Evolutionary conservation across 257 asterid genomes (phyloP).

Genomic region (Solanum chiquidenum): DNA sequence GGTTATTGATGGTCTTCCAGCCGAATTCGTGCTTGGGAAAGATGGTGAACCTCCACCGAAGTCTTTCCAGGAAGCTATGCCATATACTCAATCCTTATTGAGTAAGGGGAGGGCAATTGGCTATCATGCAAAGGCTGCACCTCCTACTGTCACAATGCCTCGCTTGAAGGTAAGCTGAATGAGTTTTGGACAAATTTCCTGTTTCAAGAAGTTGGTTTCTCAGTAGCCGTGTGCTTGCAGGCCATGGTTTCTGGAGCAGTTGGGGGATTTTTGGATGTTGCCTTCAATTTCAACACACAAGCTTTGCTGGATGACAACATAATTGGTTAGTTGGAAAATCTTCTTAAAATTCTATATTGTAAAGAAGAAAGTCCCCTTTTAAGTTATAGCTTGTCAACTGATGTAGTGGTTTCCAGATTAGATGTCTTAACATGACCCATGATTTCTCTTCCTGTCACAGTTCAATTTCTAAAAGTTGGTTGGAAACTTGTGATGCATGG

Average conservation of each 20-base stretch:
- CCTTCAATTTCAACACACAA: conserved; percentile 81
- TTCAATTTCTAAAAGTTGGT: conserved; percentile 62
- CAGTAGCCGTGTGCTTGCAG: conserved; percentile 15
- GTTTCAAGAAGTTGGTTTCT: neutral
- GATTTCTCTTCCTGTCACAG: conserved; percentile 28
- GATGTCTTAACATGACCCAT: neutral
- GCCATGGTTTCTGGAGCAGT: conserved; percentile 94
- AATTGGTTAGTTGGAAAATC: conserved; percentile 50
- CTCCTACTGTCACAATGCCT: conserved; percentile 98
- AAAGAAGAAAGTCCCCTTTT: neutral
- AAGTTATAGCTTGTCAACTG: neutral
- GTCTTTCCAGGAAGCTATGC: conserved; percentile 66
- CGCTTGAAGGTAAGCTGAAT: conserved; percentile 60
- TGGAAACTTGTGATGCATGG: conserved; percentile 94
- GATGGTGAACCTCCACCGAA: conserved; percentile 63
- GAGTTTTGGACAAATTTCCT: neutral
- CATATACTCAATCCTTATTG: conserved; percentile 69
- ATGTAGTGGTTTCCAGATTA: neutral
- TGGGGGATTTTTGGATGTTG: conserved; percentile 89
- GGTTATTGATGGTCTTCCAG: conserved; percentile 95
- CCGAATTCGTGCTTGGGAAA: conserved; percentile 84
- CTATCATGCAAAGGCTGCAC: conserved; percentile 89
- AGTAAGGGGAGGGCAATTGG: conserved; percentile 62
- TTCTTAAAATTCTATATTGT: neutral
- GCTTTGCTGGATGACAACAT: conserved; percentile 84